Evolutionary conservation across 176 grass and related monocot species (phyloP).

Genomic region (Juncus effusus): DNA sequence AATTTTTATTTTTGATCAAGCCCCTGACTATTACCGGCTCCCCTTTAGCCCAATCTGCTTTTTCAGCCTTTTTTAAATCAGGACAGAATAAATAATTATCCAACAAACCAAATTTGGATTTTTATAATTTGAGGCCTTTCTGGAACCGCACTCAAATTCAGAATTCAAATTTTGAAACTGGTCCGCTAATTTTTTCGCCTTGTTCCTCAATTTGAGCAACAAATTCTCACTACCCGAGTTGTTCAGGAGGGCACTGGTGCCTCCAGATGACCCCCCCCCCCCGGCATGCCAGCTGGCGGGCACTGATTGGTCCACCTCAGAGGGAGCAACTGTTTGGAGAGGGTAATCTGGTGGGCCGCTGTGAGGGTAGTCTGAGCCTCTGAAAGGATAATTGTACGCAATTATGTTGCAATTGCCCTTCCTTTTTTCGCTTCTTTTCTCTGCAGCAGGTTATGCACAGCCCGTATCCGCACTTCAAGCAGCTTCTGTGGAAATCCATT

Average conservation of each 20-base stretch:
- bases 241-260: slow-evolving; percentile 68
- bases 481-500: slow-evolving; percentile 83
- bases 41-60: slow-evolving; percentile 64
- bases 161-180: slow-evolving; percentile 16
- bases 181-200: slow-evolving; percentile 38
- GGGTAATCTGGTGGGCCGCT: slow-evolving; percentile 6
- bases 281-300: neutral
- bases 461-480: slow-evolving; percentile 49
- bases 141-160: slow-evolving; percentile 25
- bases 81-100: slow-evolving; percentile 75
- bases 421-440: slow-evolving; percentile 56
- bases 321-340: neutral
- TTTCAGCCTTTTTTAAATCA: slow-evolving; percentile 37
- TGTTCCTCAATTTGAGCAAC: slow-evolving; percentile 40
- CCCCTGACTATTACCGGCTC: slow-evolving; percentile 70
- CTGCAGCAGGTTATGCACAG: slow-evolving; percentile 60
- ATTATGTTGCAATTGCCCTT: slow-evolving; percentile 43
- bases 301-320: neutral
- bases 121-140: slow-evolving; percentile 46
- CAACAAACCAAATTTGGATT: too few species aligned
- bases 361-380: slow-evolving; percentile 38
- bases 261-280: too few species aligned
- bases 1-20: slow-evolving; percentile 46
- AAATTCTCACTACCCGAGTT: slow-evolving; percentile 40
- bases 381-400: slow-evolving; percentile 19